Base-by-base conservation (phyloP, 2,329 filamentous ascomycete genomes). In the Alternaria burnsii region DNA sequence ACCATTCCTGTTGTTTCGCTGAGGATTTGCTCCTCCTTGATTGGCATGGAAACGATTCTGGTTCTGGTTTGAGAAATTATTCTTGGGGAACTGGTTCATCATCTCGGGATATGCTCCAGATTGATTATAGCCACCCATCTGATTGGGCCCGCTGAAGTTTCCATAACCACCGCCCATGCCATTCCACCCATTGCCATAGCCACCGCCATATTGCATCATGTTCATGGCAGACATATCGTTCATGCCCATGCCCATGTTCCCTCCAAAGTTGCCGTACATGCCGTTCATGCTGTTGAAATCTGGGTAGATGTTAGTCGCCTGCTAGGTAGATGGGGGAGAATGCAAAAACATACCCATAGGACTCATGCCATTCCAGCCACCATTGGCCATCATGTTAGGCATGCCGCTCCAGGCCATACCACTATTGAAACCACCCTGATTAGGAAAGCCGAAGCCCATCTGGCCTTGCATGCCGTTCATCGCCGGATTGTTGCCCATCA, bases 241-340 rank as follows among this genome's bases (percentile, higher is more conserved):
- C 89, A 92, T 91, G 80, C 91, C 69, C 88, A 91, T 91, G 84
- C 88, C 88, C 85, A 77, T 77, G 65, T 88, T 87, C 76, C 83
- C 82, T 82, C 87, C 87, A 79, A 90, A 92, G 83, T 89, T 88
- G 83, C 88, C 88, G 83, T 88, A 91, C 92, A 97, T 95, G 69
- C 90, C 83, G 55, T 73, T 73, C 90, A 95, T 94, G 75, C 88
- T 71, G 74, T 79, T 73, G 62, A 68, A 75, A 34, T 73, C 72
- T 75, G 18, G 2, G 6, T 10, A 18, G 9, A 6, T 16, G 48
- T 73, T 70, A 74, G 76, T 48, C 11, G 16, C 10, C 20, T 43
- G 32, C 10, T 55, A 5, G 40, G 14, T 5, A 11, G 50, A 62
- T 80, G 14, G 22, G 12, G 5, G 42, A 16, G 14, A 12, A 11